Conservation (phyloP, 495 filamentous ascomycete genomes). For the Daldinia decipiens region DNA sequence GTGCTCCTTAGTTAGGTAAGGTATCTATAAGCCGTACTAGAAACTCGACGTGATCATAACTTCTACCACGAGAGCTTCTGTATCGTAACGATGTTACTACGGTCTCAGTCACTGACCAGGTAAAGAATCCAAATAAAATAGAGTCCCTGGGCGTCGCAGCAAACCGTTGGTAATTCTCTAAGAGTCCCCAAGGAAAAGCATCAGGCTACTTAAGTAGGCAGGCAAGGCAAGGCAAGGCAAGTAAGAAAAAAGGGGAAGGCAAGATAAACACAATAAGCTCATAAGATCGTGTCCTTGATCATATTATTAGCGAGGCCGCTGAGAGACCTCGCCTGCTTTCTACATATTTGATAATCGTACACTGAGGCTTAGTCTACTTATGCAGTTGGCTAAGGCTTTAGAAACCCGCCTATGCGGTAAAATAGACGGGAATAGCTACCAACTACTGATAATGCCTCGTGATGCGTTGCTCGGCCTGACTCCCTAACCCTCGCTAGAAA, state of each 20-base stretch:
- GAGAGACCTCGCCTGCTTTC: constrained; percentile 12
- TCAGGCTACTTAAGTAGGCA: too few relatives aligned
- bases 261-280: too few relatives aligned
- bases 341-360: constrained; percentile 28
- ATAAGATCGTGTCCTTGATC: constrained; percentile 12
- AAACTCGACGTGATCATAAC: too few relatives aligned
- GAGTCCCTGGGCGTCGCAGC: not conserved
- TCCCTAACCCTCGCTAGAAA: not conserved
- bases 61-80: not conserved
- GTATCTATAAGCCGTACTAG: too few relatives aligned
- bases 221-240: not conserved
- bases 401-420: not conserved
- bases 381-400: not conserved
- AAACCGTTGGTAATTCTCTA: not conserved
- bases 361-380: constrained; percentile 14
- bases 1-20: too few relatives aligned
- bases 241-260: not conserved
- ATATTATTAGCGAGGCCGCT: constrained; percentile 22
- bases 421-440: not conserved
- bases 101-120: not conserved
- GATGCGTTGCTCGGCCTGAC: constrained; percentile 11
- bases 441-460: constrained; percentile 10
- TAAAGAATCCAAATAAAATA: not conserved
- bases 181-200: not conserved
- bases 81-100: not conserved